Evolutionary conservation across 2,329 filamentous ascomycete genomes (phyloP).

Genomic region (Colletotrichum tropicicola): DNA sequence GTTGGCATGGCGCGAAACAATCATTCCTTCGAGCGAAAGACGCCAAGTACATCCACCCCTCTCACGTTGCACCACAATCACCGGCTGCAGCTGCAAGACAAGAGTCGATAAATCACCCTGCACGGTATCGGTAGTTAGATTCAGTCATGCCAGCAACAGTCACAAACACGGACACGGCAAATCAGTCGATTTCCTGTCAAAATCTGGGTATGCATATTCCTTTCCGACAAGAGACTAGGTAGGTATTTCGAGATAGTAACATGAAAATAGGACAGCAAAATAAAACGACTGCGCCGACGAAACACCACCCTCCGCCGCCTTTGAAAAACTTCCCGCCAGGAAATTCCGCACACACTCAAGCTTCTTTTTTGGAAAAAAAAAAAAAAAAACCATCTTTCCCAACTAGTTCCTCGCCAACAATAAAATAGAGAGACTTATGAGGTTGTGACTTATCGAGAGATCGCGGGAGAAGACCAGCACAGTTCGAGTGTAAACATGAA

Average conservation of each 20-base stretch:
- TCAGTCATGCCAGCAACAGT: neutral
- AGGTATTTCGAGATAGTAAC: slow-evolving; percentile 28
- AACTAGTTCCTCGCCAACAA: slow-evolving; percentile 35
- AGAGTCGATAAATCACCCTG: too few relatives aligned
- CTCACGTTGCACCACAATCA: too few relatives aligned
- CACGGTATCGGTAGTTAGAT: too few relatives aligned
- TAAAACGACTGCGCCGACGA: slow-evolving; percentile 24
- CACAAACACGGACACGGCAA: neutral
- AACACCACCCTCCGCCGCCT: slow-evolving; percentile 28
- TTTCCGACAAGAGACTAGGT: slow-evolving; percentile 29
- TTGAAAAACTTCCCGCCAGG: slow-evolving; percentile 27
- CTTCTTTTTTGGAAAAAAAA: slow-evolving; percentile 21
- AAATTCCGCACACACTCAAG: slow-evolving; percentile 30
- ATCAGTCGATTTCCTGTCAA: neutral
- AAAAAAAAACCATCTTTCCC: slow-evolving; percentile 25
- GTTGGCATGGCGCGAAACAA: too few relatives aligned
- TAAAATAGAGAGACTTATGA: neutral
- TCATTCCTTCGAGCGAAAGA: too few relatives aligned
- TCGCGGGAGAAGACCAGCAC: neutral
- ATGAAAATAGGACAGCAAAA: neutral
- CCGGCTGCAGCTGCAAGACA: too few relatives aligned
- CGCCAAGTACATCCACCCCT: too few relatives aligned
- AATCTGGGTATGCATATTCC: slow-evolving; percentile 26
- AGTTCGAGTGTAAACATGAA: slow-evolving; percentile 16
- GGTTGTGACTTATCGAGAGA: neutral